phyloP scores from a whole-genome alignment of 345 rosid species.

The Acer saccharum region DNA sequence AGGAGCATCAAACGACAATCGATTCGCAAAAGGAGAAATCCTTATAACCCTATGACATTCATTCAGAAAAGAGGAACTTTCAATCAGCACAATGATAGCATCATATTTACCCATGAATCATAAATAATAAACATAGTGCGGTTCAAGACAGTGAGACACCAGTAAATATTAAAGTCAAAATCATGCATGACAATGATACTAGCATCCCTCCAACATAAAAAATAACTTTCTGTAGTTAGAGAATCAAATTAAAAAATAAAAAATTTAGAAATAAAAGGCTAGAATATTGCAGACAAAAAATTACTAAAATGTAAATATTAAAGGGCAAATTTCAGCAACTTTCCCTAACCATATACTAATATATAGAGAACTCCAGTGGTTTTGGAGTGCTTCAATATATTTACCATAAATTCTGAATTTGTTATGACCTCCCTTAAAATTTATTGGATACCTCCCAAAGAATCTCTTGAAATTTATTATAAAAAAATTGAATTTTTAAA shows the following conservation, averaged over 20 bases:
- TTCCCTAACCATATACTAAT: neutral
- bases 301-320: neutral
- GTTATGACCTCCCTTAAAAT: neutral
- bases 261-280: neutral
- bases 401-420: neutral
- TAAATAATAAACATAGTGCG: neutral
- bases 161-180: neutral
- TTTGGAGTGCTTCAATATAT: neutral
- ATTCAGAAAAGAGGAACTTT: conserved; percentile 17
- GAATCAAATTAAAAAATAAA: neutral
- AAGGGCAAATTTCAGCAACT: neutral
- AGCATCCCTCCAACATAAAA: neutral
- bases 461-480: neutral
- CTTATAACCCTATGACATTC: conserved; percentile 73
- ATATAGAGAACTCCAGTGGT: neutral
- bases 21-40: conserved; percentile 98
- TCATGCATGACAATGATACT: neutral
- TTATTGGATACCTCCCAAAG: neutral
- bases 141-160: neutral
- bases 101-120: neutral
- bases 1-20: conserved; percentile 96
- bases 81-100: conserved; percentile 14
- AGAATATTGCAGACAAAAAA: neutral
- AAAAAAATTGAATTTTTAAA: too few species aligned
- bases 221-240: neutral